A percentile compares a stretch with the other conserved stretches of the same genome.
Conservation (phyloP, 2,329 filamentous ascomycete species). For the Acarospora socialis region DNA sequence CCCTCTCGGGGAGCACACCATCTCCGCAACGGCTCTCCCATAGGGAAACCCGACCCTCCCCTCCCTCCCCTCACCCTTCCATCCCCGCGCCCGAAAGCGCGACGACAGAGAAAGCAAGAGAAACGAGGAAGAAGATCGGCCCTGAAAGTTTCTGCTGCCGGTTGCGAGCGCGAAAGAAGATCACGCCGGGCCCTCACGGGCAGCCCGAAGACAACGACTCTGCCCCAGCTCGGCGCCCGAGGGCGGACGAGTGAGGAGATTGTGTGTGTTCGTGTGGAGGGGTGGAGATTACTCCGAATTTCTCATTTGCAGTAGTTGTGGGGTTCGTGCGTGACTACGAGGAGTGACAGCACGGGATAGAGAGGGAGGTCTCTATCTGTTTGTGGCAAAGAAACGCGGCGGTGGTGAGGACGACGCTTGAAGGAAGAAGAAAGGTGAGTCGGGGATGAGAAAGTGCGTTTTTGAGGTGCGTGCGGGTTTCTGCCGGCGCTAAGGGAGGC, state of each 20-base stretch:
- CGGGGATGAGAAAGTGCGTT: no score
- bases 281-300: constrained; percentile 96
- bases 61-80: background rate
- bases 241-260: constrained; percentile 22
- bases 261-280: constrained; percentile 25
- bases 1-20: constrained; percentile 41
- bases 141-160: constrained; percentile 88
- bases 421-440: constrained; percentile 27
- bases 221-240: constrained; percentile 18
- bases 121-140: constrained; percentile 22
- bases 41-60: constrained; percentile 38
- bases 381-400: constrained; percentile 93
- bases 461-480: no score
- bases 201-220: constrained; percentile 35
- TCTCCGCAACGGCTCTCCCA: constrained; percentile 92
- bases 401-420: constrained; percentile 76
- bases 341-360: constrained; percentile 10
- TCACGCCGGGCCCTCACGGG: constrained; percentile 81
- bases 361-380: constrained; percentile 33
- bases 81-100: background rate
- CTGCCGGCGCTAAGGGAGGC: no score
- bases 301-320: constrained; percentile 62
- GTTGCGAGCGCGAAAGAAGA: constrained; percentile 57
- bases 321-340: constrained; percentile 9
- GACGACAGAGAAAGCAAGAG: constrained; percentile 18